Conservation (phyloP, 2,329 filamentous ascomycete species). For the Nannizziopsis arthrosporioides region DNA sequence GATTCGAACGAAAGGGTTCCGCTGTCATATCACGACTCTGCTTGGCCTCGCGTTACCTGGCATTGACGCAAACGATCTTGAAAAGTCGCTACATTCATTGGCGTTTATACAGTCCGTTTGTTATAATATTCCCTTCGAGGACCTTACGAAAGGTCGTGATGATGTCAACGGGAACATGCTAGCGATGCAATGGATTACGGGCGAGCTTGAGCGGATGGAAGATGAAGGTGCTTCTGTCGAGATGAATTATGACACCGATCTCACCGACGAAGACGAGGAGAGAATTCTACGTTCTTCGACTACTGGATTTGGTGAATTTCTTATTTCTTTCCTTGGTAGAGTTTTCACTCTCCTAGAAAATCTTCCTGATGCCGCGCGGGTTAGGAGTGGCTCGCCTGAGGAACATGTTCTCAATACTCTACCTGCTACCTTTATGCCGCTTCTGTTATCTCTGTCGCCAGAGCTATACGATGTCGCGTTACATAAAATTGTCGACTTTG, state of each 20-base stretch:
- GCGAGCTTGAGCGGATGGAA: constrained; percentile 89
- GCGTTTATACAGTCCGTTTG: constrained; percentile 92
- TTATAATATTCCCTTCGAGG: constrained; percentile 87
- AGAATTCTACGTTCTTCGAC: constrained; percentile 86
- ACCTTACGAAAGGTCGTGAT: constrained; percentile 58
- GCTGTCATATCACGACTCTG: constrained; percentile 88
- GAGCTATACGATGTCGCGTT: constrained; percentile 87
- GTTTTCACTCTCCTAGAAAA: constrained; percentile 95
- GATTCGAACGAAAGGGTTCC: constrained; percentile 85
- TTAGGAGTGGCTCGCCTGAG: constrained; percentile 83
- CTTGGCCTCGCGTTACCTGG: constrained; percentile 87
- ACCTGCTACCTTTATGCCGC: constrained; percentile 77
- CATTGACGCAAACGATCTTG: constrained; percentile 93
- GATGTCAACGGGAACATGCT: constrained; percentile 61
- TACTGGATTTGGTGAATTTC: constrained; percentile 83
- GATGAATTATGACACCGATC: constrained; percentile 70
- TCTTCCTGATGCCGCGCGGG: constrained; percentile 74
- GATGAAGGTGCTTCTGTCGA: constrained; percentile 71
- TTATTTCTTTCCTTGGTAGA: constrained; percentile 78
- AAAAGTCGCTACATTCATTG: constrained; percentile 88
- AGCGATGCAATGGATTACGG: constrained; percentile 86
- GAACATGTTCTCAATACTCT: constrained; percentile 95
- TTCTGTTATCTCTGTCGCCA: constrained; percentile 81
- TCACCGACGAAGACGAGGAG: constrained; percentile 76
- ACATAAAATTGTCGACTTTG: constrained; percentile 84